A percentile compares a stretch with the other conserved stretches of the same genome.
These are phyloP conservation scores for Pluteus cervinus DNA, from an alignment of 768 basidiomycete species.

Conservation along the genomic window DNA sequence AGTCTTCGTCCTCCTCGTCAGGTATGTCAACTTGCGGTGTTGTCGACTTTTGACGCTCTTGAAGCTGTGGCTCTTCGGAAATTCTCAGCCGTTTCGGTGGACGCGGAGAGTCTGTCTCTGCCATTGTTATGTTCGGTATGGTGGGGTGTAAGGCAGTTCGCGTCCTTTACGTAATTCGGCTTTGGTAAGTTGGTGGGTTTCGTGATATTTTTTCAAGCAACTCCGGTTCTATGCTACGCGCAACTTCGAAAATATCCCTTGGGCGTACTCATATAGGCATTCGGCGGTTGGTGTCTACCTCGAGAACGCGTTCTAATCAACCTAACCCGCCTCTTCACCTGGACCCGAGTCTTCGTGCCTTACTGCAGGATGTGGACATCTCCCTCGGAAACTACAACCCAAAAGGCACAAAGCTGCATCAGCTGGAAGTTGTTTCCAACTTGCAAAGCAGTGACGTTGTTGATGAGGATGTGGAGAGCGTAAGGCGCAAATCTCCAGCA, in stretches of 20 bases:
- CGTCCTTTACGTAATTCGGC: no score
- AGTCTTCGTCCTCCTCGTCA: constrained; percentile 30
- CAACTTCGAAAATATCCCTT: no score
- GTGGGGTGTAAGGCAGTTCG: no score
- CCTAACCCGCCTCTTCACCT: constrained; percentile 59
- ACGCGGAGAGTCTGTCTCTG: constrained; percentile 1
- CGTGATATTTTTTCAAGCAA: no score
- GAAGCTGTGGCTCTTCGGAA: constrained; percentile 12
- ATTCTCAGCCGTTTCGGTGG: constrained; percentile 4
- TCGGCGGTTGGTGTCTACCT: constrained; percentile 20
- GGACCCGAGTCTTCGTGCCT: constrained; percentile 56
- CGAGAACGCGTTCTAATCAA: constrained; percentile 22
- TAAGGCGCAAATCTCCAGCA: constrained; percentile 67
- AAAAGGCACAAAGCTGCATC: constrained; percentile 28
- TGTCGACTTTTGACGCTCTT: constrained; percentile 6
- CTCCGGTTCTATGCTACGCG: no score
- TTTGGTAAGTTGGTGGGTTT: constrained; percentile 13
- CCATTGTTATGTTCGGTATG: no score
- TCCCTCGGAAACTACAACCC: constrained; percentile 41
- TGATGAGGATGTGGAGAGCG: constrained; percentile 21
- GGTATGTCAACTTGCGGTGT: constrained; percentile 14
- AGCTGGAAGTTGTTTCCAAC: constrained; percentile 47
- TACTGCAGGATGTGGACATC: constrained; percentile 65
- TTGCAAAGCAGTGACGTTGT: constrained; percentile 25
- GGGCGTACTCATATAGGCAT: no score